Evolutionary conservation across 805 yeast genomes (phyloP).

Genomic region (Maudiozyma pseudohumilis): DNA sequence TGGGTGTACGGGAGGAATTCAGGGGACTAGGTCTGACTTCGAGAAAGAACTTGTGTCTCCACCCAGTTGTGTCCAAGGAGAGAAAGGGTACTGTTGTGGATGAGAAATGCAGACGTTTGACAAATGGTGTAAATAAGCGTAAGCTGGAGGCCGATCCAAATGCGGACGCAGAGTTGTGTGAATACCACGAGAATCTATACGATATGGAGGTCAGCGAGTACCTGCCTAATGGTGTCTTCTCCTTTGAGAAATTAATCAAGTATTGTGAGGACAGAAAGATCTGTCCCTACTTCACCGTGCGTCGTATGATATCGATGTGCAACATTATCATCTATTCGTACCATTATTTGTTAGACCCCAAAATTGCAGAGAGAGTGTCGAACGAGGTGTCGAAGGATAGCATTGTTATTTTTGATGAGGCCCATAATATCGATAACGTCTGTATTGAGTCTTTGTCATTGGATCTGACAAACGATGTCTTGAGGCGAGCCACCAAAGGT

Average conservation of each 20-base stretch:
- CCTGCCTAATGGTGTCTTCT: constrained; percentile 88
- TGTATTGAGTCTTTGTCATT: constrained; percentile 92
- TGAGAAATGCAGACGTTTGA: constrained; percentile 90
- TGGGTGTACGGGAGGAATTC: constrained; percentile 84
- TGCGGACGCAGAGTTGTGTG: constrained; percentile 56
- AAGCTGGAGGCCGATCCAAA: constrained; percentile 51
- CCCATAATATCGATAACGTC: constrained; percentile 97
- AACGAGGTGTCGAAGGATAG: constrained; percentile 84
- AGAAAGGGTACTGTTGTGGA: constrained; percentile 88
- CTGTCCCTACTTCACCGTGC: constrained; percentile 94
- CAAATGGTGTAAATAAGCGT: constrained; percentile 78
- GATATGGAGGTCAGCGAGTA: constrained; percentile 80
- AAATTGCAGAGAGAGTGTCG: constrained; percentile 92
- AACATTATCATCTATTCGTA: constrained; percentile 92
- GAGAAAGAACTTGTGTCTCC: constrained; percentile 88
- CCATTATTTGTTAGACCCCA: constrained; percentile 93
- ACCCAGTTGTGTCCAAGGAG: constrained; percentile 80
- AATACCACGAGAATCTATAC: constrained; percentile 82
- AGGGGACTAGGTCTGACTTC: constrained; percentile 89
- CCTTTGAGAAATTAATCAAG: constrained; percentile 72
- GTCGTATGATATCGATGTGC: constrained; percentile 94
- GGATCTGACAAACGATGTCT: constrained; percentile 82
- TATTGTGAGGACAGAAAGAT: constrained; percentile 73
- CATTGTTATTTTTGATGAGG: constrained; percentile 94
- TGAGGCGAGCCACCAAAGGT: constrained; percentile 80